Base-by-base conservation (phyloP, 2,329 filamentous ascomycete species). In the Sporothrix brunneoviolacea region DNA sequence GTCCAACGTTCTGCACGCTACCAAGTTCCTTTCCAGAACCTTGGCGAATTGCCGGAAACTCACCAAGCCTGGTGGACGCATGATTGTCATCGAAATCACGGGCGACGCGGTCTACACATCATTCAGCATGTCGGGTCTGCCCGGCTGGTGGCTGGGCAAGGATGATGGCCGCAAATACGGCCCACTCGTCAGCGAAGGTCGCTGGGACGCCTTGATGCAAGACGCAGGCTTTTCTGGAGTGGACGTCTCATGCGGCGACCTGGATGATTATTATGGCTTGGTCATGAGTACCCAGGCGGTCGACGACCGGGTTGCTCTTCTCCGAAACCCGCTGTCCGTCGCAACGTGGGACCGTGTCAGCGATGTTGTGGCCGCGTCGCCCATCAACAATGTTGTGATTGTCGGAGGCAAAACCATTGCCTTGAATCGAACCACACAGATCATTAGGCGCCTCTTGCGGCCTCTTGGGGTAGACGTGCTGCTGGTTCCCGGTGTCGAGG, bases 61-160 rank as follows among this genome's bases (percentile, higher is more conserved):
- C 8, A 52, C 70, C 1, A 65, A 63, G 13, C 66, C 70, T 0
- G 69, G 65, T 4, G 73, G 73, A 0, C 65, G 67, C 40, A 59
- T 77, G 22, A 58, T 64, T 12, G 58, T 56, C 30, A 48, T 48
- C 16, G 54, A 56, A 35, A 18, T 56, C 12, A 48, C 52, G 5
- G 40, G 46, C n/a, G 47, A 52, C n/a, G 43, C 46, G 8, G 32
- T 54, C 19, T 43, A 51, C 48, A 51, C 47, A 1, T 41, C 45
- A 4, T 49, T 50, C n/a, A 48, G 50, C 38, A 49, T 59, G 48
- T 51, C 51, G 13, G 48, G 50, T 7, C 45, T 59, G 28, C 48
- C 53, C 4, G 56, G 54, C 19, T 59, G 57, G 57, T 58, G 57
- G 57, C 35, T 57, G 8, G 57, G 56, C 28, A 48, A 35, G 13